Evolutionary conservation across 352 stramenopile genomes (phyloP).

Genomic region (Phytophthora rubi): DNA sequence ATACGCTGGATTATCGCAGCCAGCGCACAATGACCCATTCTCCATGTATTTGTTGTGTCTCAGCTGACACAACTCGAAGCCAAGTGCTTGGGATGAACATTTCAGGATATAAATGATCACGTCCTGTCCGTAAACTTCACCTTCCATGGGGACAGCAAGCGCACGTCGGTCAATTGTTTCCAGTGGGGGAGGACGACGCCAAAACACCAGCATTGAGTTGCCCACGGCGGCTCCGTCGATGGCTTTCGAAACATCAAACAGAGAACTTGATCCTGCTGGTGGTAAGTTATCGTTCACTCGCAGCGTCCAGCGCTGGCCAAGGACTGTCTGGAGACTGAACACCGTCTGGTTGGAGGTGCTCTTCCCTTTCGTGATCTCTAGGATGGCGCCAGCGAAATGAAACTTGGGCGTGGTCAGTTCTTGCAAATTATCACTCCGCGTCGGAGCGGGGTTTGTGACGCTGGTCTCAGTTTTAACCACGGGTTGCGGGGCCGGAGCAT

Average conservation of each 20-base stretch:
- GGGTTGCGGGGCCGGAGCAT: neutral
- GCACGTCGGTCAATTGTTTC: conserved; percentile 35
- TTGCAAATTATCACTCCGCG: neutral
- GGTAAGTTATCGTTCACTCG: conserved; percentile 20
- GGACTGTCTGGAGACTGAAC: conserved; percentile 29
- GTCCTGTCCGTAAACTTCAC: conserved; percentile 36
- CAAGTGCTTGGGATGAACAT: conserved; percentile 25
- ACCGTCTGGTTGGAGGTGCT: conserved; percentile 20
- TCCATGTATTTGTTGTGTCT: conserved; percentile 35
- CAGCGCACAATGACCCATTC: conserved; percentile 25
- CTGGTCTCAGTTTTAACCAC: neutral
- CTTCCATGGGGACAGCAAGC: conserved; percentile 24
- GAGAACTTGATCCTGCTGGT: conserved; percentile 2
- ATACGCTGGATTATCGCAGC: conserved; percentile 25
- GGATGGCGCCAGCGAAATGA: conserved; percentile 31
- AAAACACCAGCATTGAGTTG: conserved; percentile 39
- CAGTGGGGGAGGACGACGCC: conserved; percentile 29
- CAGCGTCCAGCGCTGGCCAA: conserved; percentile 33
- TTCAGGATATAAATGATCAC: conserved; percentile 38
- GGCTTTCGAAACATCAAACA: conserved; percentile 6
- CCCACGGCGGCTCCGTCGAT: conserved; percentile 22
- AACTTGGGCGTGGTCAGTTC: conserved; percentile 29
- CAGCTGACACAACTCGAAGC: conserved; percentile 36
- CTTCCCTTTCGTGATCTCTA: conserved; percentile 33
- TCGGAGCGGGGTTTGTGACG: neutral